Conservation (phyloP, 2,329 filamentous ascomycete species). For the Fusarium oligoseptatum region DNA sequence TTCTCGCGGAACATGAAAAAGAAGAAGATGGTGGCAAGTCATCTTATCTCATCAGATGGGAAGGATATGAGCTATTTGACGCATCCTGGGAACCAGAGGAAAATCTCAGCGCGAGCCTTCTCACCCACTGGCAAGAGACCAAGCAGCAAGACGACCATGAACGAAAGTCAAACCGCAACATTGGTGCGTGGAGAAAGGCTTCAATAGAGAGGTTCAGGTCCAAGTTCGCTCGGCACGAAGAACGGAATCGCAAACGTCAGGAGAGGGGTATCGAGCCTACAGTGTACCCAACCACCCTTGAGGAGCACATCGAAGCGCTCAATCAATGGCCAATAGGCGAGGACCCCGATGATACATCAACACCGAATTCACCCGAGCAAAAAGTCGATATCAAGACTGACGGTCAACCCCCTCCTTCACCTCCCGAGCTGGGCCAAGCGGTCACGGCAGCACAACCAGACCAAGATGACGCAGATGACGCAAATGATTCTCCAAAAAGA, state of each 20-base stretch:
- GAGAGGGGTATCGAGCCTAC: slow-evolving; percentile 52
- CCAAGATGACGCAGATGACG: slow-evolving; percentile 4
- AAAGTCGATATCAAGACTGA: slow-evolving; percentile 8
- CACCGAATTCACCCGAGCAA: slow-evolving; percentile 15
- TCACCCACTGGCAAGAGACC: slow-evolving; percentile 58
- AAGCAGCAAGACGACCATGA: slow-evolving; percentile 54
- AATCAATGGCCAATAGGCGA: slow-evolving; percentile 26
- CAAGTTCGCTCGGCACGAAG: slow-evolving; percentile 55
- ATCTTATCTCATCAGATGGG: slow-evolving; percentile 56
- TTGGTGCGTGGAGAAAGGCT: slow-evolving; percentile 55
- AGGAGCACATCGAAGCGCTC: slow-evolving; percentile 41
- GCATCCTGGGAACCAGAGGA: slow-evolving; percentile 65
- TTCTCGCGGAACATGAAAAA: slow-evolving; percentile 61
- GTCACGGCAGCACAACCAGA: neutral
- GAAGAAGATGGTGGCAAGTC: slow-evolving; percentile 36
- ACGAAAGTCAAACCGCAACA: slow-evolving; percentile 52
- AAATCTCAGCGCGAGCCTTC: slow-evolving; percentile 56
- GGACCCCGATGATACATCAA: slow-evolving; percentile 1
- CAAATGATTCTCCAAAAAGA: neutral
- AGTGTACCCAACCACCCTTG: slow-evolving; percentile 28
- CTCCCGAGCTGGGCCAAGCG: slow-evolving; percentile 4
- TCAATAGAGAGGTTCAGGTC: slow-evolving; percentile 39
- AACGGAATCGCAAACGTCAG: slow-evolving; percentile 60
- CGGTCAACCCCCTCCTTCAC: neutral
- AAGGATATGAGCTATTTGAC: slow-evolving; percentile 51